Conservation (phyloP, 495 filamentous ascomycete genomes). For the Aspergillus haitiensis region DNA sequence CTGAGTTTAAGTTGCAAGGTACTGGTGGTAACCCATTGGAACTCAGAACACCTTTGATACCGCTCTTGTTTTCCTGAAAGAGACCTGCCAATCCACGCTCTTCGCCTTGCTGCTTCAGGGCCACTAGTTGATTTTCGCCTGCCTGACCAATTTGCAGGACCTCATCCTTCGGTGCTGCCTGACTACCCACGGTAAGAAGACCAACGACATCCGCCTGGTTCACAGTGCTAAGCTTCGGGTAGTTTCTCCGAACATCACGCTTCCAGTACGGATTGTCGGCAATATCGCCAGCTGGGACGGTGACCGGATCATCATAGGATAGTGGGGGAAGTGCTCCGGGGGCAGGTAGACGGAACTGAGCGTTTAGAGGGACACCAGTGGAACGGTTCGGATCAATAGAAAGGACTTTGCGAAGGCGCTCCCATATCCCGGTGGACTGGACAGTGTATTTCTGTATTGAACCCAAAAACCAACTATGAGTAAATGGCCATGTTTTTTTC, state of each 20-base stretch:
- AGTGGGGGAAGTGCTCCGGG: constrained; percentile 77
- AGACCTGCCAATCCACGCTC: constrained; percentile 67
- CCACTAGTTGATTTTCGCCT: constrained; percentile 75
- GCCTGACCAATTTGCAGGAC: constrained; percentile 75
- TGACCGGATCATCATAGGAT: constrained; percentile 85
- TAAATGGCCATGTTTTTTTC: not conserved
- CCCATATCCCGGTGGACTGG: constrained; percentile 88
- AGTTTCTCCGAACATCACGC: constrained; percentile 81
- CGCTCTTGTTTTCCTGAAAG: constrained; percentile 68
- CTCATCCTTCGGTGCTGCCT: constrained; percentile 75
- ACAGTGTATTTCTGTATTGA: constrained; percentile 90
- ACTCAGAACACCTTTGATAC: constrained; percentile 64
- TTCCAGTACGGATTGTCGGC: constrained; percentile 99
- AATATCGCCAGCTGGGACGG: constrained; percentile 86
- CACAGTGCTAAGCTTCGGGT: constrained; percentile 79
- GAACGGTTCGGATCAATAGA: constrained; percentile 88
- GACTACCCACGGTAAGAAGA: constrained; percentile 81
- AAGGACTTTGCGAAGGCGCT: constrained; percentile 71
- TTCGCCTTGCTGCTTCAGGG: constrained; percentile 75
- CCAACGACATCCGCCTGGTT: constrained; percentile 82
- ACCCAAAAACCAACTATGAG: not conserved
- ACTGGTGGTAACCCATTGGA: constrained; percentile 77
- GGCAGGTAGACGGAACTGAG: constrained; percentile 84
- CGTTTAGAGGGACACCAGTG: constrained; percentile 87
- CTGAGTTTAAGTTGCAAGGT: constrained; percentile 63